These are phyloP conservation scores for Penicillium sp. DNA, from an alignment of 2,329 filamentous ascomycete species.

Conservation along the genomic window DNA sequence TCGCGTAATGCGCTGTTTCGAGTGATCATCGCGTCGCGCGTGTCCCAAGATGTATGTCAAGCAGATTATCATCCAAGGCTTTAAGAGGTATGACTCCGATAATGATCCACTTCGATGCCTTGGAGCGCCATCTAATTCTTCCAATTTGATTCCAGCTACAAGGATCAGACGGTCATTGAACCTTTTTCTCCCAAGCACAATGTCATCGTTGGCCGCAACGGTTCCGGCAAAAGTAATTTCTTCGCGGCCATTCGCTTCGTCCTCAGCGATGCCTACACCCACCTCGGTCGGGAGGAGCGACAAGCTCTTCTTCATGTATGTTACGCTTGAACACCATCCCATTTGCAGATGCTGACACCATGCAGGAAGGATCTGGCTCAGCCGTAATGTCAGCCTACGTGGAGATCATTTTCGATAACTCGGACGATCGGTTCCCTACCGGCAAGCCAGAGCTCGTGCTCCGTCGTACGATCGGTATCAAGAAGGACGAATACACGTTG, in stretches of 20 bases:
- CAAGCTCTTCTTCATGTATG: conserved; percentile 83
- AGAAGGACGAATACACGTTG: conserved; percentile 98
- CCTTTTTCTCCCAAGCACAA: conserved; percentile 97
- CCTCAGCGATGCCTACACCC: conserved; percentile 93
- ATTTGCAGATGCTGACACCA: conserved; percentile 19
- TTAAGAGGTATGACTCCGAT: conserved; percentile 73
- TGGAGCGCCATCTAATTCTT: neutral
- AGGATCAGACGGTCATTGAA: conserved; percentile 98
- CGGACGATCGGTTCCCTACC: conserved; percentile 90
- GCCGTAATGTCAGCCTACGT: conserved; percentile 99
- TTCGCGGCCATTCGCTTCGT: conserved; percentile 99
- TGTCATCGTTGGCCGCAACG: conserved; percentile 98
- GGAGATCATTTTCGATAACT: conserved; percentile 98
- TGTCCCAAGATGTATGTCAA: conserved; percentile 85
- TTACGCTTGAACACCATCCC: neutral
- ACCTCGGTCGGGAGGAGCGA: conserved; percentile 93
- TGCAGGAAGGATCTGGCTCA: conserved; percentile 84
- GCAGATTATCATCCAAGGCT: conserved; percentile 99
- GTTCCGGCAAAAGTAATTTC: conserved; percentile 99
- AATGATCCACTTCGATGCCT: neutral
- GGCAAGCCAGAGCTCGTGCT: conserved; percentile 87
- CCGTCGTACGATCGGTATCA: conserved; percentile 89
- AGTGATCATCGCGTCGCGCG: conserved; percentile 31
- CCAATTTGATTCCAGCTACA: conserved; percentile 67
- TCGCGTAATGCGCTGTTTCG: conserved; percentile 32